phyloP scores from a whole-genome alignment of 2,329 filamentous ascomycete species.

The Leptographium wingfieldii region DNA sequence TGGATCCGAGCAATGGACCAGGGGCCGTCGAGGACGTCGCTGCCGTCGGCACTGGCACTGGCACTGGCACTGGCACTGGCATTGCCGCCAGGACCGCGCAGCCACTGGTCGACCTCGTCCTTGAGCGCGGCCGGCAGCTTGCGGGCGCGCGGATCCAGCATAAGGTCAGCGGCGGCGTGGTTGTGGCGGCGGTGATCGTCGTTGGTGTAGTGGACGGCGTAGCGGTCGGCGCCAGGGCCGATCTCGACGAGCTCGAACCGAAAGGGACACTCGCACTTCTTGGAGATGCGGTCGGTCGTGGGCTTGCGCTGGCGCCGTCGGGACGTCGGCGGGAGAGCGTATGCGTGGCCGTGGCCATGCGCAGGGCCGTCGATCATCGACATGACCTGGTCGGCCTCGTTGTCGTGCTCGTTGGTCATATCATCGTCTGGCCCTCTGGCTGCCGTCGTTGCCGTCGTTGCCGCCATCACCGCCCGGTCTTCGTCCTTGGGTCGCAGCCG shows the following conservation, averaged over 20 bases:
- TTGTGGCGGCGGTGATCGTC: conserved; percentile 22
- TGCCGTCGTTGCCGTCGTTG: background rate
- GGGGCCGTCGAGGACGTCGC: background rate
- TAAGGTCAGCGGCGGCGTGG: conserved; percentile 22
- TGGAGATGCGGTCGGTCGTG: conserved; percentile 21
- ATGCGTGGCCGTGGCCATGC: background rate
- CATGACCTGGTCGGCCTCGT: background rate
- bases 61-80: background rate
- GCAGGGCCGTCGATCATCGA: background rate
- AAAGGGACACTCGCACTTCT: conserved; percentile 25
- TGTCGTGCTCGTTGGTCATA: conserved; percentile 11
- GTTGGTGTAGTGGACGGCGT: conserved; percentile 25
- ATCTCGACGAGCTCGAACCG: conserved; percentile 25
- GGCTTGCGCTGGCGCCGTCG: conserved; percentile 18
- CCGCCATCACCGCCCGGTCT: background rate
- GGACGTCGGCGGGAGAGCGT: background rate
- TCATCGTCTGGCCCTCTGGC: background rate
- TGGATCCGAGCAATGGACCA: conserved; percentile 23
- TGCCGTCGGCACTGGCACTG: background rate
- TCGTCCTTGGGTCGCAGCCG: conserved; percentile 16
- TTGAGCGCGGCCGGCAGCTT: conserved; percentile 20
- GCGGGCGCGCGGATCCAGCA: conserved; percentile 22
- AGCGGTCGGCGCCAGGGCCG: conserved; percentile 21
- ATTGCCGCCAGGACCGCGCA: conserved; percentile 12
- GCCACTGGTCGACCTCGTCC: conserved; percentile 22